Evolutionary conservation across 208 protist species (phyloP).

Genomic region (Leishmania lainsoni): DNA sequence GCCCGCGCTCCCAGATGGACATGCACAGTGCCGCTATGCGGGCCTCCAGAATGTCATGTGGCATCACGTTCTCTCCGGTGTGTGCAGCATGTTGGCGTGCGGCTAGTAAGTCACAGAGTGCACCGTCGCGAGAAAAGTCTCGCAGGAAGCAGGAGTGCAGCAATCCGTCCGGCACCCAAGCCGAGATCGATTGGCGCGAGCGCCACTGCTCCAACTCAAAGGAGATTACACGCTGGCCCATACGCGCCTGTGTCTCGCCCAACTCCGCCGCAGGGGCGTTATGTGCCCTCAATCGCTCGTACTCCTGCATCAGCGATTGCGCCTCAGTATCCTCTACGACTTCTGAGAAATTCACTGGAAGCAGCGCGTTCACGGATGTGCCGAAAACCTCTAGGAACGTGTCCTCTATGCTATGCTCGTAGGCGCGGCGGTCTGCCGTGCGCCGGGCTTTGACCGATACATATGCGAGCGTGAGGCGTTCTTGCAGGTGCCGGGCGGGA

Average conservation of each 20-base stretch:
- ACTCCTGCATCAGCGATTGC: constrained; percentile 27
- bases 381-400: constrained; percentile 38
- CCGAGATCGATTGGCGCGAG: constrained; percentile 34
- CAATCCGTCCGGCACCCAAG: constrained; percentile 15
- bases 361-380: constrained; percentile 47
- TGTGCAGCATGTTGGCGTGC: constrained; percentile 25
- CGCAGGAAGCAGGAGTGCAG: constrained; percentile 29
- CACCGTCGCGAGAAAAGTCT: constrained; percentile 24
- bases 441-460: constrained; percentile 46
- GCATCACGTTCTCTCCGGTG: constrained; percentile 11
- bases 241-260: constrained; percentile 12
- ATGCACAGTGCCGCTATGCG: constrained; percentile 38
- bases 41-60: constrained; percentile 26
- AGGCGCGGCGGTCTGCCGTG: constrained; percentile 34
- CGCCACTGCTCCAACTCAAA: constrained; percentile 49
- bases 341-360: constrained; percentile 61
- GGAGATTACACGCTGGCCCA: constrained; percentile 34
- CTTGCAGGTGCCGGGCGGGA: constrained; percentile 26
- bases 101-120: constrained; percentile 38
- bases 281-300: constrained; percentile 29
- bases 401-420: constrained; percentile 37
- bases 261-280: constrained; percentile 20
- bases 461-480: constrained; percentile 41
- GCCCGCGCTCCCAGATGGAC: constrained; percentile 52
- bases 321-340: constrained; percentile 58